These are phyloP conservation scores for Entonaema liquescens DNA, from an alignment of 495 filamentous ascomycete species.

Conservation along the genomic window DNA sequence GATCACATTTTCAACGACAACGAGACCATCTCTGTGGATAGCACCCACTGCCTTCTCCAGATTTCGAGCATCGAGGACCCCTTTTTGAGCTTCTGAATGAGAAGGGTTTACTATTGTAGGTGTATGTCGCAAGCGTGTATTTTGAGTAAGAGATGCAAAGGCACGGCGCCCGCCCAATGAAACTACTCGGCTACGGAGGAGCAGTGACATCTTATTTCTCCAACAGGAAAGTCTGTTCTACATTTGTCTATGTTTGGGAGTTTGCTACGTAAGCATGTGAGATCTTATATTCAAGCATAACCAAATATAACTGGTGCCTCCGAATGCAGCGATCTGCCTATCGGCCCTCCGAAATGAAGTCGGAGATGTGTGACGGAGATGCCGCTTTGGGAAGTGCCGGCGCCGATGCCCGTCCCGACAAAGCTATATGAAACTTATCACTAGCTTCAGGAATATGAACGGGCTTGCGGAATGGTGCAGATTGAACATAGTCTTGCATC, in stretches of 20 bases:
- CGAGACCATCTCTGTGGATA: conserved; percentile 63
- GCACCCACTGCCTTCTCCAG: conserved; percentile 61
- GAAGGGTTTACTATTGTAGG: conserved; percentile 29
- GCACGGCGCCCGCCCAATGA: conserved; percentile 11
- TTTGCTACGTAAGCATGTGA: neutral
- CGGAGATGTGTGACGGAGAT: conserved; percentile 17
- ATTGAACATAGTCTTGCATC: neutral
- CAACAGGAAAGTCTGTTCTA: neutral
- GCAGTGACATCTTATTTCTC: conserved; percentile 8
- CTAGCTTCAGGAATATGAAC: neutral
- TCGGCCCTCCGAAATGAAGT: neutral
- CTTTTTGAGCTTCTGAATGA: conserved; percentile 12
- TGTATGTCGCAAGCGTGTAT: conserved; percentile 1
- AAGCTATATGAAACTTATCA: neutral
- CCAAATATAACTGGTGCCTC: neutral
- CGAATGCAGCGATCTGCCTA: conserved; percentile 4
- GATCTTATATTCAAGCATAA: neutral
- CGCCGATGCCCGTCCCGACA: neutral
- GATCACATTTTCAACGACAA: conserved; percentile 64
- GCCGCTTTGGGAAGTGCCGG: conserved; percentile 27
- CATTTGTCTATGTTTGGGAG: neutral
- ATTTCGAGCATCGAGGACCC: conserved; percentile 44
- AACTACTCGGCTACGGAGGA: conserved; percentile 12
- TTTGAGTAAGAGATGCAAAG: conserved; percentile 24
- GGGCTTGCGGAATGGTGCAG: neutral